phyloP scores from a whole-genome alignment of 2,329 filamentous ascomycete species.

The Aspergillus brasiliensis region DNA sequence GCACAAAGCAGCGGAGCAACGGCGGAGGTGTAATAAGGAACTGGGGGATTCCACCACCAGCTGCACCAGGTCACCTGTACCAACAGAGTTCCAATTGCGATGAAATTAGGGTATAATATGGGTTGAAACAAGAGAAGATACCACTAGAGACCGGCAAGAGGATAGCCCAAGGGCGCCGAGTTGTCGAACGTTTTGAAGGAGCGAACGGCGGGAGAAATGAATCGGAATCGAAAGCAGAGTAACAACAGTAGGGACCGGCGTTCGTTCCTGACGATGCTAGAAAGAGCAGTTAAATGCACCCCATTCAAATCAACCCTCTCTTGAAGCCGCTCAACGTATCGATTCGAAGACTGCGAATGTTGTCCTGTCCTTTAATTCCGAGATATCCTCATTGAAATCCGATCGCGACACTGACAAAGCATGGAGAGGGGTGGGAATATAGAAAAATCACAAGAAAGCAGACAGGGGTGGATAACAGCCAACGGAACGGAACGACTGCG shows the following conservation, averaged over 20 bases:
- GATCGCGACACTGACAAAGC: slow-evolving; percentile 18
- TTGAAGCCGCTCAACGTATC: slow-evolving; percentile 16
- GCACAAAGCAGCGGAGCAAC: slow-evolving; percentile 16
- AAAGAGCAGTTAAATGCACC: slow-evolving; percentile 1
- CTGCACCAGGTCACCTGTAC: slow-evolving; percentile 6
- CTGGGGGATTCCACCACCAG: slow-evolving; percentile 7
- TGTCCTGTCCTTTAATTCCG: slow-evolving; percentile 15
- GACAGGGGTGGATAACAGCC: slow-evolving; percentile 16
- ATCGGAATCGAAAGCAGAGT: slow-evolving; percentile 13
- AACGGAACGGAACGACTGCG: slow-evolving; percentile 10
- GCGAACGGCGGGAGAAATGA: slow-evolving; percentile 9
- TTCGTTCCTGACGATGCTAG: slow-evolving; percentile 10
- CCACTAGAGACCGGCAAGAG: slow-evolving; percentile 15
- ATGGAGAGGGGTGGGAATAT: slow-evolving; percentile 13
- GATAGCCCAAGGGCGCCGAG: slow-evolving; percentile 18
- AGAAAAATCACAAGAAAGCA: slow-evolving; percentile 19
- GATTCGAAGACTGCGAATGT: slow-evolving; percentile 5
- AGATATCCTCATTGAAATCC: slow-evolving; percentile 14
- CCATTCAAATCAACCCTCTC: slow-evolving; percentile 8
- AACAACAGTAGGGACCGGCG: slow-evolving; percentile 8
- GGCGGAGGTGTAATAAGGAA: slow-evolving; percentile 13
- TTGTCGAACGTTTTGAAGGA: slow-evolving; percentile 13
- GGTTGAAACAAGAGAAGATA: neutral
- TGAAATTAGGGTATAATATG: slow-evolving; percentile 1
- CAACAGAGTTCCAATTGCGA: slow-evolving; percentile 4